Percentiles rank a stretch among this genome's conserved stretches.
These are phyloP conservation scores for Pulveroboletus sp. DNA, from an alignment of 768 basidiomycete species.

Conservation along the genomic window DNA sequence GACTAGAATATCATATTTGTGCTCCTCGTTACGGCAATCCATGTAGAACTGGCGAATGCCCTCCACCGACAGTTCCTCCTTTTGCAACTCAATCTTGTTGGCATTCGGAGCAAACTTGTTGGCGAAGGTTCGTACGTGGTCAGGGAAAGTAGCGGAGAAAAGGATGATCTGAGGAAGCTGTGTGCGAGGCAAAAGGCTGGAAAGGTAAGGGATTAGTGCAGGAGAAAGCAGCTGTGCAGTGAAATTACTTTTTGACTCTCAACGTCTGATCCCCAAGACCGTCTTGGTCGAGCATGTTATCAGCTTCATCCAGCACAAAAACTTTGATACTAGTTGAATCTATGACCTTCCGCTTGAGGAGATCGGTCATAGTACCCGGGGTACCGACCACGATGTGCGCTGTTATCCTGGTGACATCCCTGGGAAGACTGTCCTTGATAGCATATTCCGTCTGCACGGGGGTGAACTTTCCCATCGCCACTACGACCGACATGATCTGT, in stretches of 20 bases:
- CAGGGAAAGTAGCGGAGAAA: constrained; percentile 98
- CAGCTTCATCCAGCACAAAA: constrained; percentile 96
- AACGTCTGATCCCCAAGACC: constrained; percentile 92
- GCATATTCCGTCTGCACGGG: constrained; percentile 91
- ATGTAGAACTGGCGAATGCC: constrained; percentile 97
- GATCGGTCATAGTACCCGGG: constrained; percentile 90
- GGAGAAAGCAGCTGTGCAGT: neutral
- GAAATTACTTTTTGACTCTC: constrained; percentile 83
- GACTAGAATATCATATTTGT: constrained; percentile 95
- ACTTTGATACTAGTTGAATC: constrained; percentile 81
- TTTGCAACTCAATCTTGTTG: constrained; percentile 94
- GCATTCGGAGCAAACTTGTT: constrained; percentile 88
- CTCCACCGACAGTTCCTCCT: constrained; percentile 89
- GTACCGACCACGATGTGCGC: constrained; percentile 95
- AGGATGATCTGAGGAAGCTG: constrained; percentile 80
- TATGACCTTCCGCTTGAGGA: constrained; percentile 73
- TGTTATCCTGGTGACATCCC: constrained; percentile 60
- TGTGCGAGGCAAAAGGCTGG: constrained; percentile 54
- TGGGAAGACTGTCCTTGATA: constrained; percentile 82
- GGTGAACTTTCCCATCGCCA: constrained; percentile 94
- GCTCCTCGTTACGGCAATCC: constrained; percentile 87
- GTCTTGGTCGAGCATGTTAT: constrained; percentile 97
- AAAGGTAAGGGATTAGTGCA: constrained; percentile 10
- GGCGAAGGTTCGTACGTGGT: constrained; percentile 88
- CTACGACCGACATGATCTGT: constrained; percentile 95